Conservation (phyloP, 2,329 filamentous ascomycete species). For the Alternaria novae-zelandiae region DNA sequence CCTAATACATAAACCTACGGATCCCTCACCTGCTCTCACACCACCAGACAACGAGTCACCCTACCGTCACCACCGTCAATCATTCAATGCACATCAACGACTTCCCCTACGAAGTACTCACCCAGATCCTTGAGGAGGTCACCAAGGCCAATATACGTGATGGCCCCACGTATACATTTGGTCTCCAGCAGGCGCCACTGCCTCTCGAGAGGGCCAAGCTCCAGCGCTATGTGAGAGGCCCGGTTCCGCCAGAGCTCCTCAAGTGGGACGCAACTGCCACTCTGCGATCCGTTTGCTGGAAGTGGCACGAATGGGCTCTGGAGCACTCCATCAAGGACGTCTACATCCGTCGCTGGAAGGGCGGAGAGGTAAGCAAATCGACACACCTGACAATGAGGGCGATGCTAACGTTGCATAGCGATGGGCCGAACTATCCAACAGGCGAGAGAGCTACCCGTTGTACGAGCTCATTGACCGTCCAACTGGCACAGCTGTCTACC, state of each 20-base stretch:
- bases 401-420: conserved; percentile 48
- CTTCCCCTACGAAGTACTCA: conserved; percentile 60
- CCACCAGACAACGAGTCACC: conserved; percentile 19
- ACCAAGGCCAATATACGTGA: conserved; percentile 56
- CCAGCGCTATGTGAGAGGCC: conserved; percentile 59
- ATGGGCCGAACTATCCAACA: conserved; percentile 57
- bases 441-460: conserved; percentile 53
- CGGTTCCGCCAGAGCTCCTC: conserved; percentile 58
- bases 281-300: conserved; percentile 57
- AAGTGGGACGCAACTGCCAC: conserved; percentile 59
- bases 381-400: background rate
- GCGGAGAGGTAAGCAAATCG: conserved; percentile 45
- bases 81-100: conserved; percentile 56
- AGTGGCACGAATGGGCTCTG: conserved; percentile 62
- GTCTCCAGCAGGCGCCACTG: conserved; percentile 57
- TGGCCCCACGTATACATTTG: conserved; percentile 59
- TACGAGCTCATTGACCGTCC: conserved; percentile 58
- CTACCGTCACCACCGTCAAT: conserved; percentile 4
- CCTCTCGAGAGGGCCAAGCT: conserved; percentile 54
- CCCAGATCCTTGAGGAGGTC: conserved; percentile 58
- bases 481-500: conserved; percentile 58
- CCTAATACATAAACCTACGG: conserved; percentile 23
- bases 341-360: conserved; percentile 61
- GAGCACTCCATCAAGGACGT: conserved; percentile 59
- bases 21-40: conserved; percentile 11